These are phyloP conservation scores for Ceratocystis diversiconidia DNA, from an alignment of 2,329 filamentous ascomycete genomes.

Conservation along the genomic window DNA sequence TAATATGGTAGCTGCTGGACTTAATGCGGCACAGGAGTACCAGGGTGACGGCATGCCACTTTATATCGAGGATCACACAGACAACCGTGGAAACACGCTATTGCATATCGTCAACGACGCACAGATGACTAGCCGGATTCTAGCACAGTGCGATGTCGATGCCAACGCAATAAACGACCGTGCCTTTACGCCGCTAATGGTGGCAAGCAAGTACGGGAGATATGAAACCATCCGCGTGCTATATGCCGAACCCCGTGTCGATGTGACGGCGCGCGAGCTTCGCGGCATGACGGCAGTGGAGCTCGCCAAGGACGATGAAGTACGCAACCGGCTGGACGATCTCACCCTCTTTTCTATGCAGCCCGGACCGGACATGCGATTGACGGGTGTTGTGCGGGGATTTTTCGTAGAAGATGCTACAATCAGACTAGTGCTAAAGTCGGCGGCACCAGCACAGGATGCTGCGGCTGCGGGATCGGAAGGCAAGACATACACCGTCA, in stretches of 20 bases:
- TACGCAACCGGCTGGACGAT: slow-evolving; percentile 92
- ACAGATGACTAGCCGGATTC: slow-evolving; percentile 56
- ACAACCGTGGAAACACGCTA: slow-evolving; percentile 83
- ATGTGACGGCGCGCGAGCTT: slow-evolving; percentile 68
- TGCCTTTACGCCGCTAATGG: slow-evolving; percentile 89
- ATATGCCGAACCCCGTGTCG: slow-evolving; percentile 77
- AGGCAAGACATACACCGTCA: slow-evolving; percentile 70
- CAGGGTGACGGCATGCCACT: slow-evolving; percentile 70
- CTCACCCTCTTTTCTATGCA: slow-evolving; percentile 67
- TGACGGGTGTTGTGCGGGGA: slow-evolving; percentile 83
- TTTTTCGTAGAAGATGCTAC: slow-evolving; percentile 97
- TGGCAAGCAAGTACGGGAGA: slow-evolving; percentile 93
- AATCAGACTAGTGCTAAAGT: slow-evolving; percentile 85
- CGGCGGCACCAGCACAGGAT: slow-evolving; percentile 57
- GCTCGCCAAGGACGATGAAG: slow-evolving; percentile 92
- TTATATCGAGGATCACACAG: slow-evolving; percentile 84
- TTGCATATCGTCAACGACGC: slow-evolving; percentile 91
- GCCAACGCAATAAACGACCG: slow-evolving; percentile 93
- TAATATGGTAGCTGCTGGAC: slow-evolving; percentile 70
- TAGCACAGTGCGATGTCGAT: slow-evolving; percentile 81
- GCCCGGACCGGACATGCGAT: slow-evolving; percentile 59
- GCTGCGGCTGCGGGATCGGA: slow-evolving; percentile 28
- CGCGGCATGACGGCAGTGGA: slow-evolving; percentile 89
- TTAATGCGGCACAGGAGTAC: slow-evolving; percentile 56
- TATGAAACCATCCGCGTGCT: slow-evolving; percentile 83